A percentile compares a stretch with the other conserved stretches of the same genome.
Evolutionary conservation across 495 filamentous ascomycete genomes (phyloP).

Genomic region (Penicillium turbatum): DNA sequence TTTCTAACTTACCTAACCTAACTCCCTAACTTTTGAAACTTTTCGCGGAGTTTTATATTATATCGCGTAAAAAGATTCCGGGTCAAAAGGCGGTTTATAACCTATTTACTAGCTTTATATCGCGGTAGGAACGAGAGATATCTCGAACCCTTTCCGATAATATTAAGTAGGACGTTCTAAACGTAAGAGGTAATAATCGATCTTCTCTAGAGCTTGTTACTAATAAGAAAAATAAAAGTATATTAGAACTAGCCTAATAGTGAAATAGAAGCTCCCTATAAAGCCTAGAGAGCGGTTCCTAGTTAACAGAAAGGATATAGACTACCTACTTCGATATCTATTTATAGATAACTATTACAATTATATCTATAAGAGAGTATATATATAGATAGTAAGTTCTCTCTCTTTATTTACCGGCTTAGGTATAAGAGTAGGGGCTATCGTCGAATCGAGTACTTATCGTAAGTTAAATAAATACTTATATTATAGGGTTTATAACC

Average conservation of each 20-base stretch:
- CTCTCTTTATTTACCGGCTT: slow-evolving; percentile 21
- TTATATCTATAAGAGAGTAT: slow-evolving; percentile 19
- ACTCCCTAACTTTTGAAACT: slow-evolving; percentile 9
- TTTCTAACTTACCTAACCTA: slow-evolving; percentile 5
- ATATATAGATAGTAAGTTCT: slow-evolving; percentile 17
- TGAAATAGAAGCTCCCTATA: slow-evolving; percentile 17
- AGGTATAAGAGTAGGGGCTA: slow-evolving; percentile 16
- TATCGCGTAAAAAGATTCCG: no score
- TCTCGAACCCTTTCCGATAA: not conserved
- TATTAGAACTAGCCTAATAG: slow-evolving; percentile 11
- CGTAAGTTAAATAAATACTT: slow-evolving; percentile 18
- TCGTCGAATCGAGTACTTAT: slow-evolving; percentile 24
- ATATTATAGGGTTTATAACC: slow-evolving; percentile 21
- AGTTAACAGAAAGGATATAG: slow-evolving; percentile 18
- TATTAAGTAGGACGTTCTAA: slow-evolving; percentile 13
- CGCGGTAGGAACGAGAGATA: slow-evolving; percentile 10
- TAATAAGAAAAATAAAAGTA: slow-evolving; percentile 6
- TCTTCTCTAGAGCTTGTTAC: not conserved
- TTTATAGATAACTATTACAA: slow-evolving; percentile 20
- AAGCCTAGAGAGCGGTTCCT: slow-evolving; percentile 16
- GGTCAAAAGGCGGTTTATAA: slow-evolving; percentile 1
- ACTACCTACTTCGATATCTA: slow-evolving; percentile 15
- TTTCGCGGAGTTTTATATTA: slow-evolving; percentile 3
- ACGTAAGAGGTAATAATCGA: slow-evolving; percentile 4
- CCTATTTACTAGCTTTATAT: slow-evolving; percentile 10